Base-by-base conservation (phyloP, 2,329 filamentous ascomycete genomes). In the Ceratocystis alfenasii region DNA sequence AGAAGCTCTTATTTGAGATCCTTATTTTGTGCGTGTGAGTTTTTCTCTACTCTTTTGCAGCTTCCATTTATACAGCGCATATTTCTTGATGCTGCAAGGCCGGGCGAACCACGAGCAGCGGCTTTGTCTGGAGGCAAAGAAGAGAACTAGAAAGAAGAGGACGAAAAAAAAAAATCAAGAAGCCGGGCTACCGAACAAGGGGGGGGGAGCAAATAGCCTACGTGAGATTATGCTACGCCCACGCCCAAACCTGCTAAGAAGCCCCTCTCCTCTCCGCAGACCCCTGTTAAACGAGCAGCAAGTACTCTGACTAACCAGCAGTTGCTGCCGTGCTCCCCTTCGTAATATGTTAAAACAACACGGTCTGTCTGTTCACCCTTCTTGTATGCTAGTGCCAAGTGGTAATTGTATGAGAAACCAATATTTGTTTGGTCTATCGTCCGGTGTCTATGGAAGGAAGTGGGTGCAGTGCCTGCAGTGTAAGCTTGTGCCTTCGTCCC, bases 261-360 rank as follows among this genome's bases (percentile, higher is more conserved):
- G 20, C 22, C 55, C 30, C 55, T 25, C 50, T 33, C 22, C 15
- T 25, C 50, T 33, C 22, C 15, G 28, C 12, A 60, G 63, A 45
- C 48, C 65, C 50, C 22, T 44, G 61, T 64, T 64, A 64, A 64
- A 61, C 53, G 41, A 59, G 61, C 22, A 50, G 41, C 50, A 50
- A 59, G 50, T 63, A 46, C 65, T 63, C 65, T 25, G 45, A 25
- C 59, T 33, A 66, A 7, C 55, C 12, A 66, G 28, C 55, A 60
- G 36, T 33, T 62, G 48, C 59, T 63, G 65, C 59, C 33, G 59
- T 66, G 59, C 46, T 62, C 59, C 45, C 59, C 30, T 63, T 53
- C 15, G 65, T 66, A 66, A 66, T 63, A 63, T 66, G 59, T 41
- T 63, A 62, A 57, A 62, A 66, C 46, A 66, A 50, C 59, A 45